phyloP scores from a whole-genome alignment of 495 filamentous ascomycete species.

The Aspergillus taichungensis region DNA sequence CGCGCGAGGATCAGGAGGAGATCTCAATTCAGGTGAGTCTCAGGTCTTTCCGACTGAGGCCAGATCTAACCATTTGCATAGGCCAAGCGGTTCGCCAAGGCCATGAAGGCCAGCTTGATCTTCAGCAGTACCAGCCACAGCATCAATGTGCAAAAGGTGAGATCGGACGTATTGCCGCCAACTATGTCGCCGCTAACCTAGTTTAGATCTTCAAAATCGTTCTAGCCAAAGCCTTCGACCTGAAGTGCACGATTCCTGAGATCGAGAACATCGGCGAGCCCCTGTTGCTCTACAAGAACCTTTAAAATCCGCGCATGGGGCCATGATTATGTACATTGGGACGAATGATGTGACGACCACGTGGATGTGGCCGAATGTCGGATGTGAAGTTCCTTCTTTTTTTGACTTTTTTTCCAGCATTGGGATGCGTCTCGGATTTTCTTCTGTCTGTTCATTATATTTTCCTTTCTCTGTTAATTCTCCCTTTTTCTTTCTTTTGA shows the following conservation, averaged over 20 bases:
- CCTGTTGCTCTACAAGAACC: conserved; percentile 84
- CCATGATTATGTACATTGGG: conserved; percentile 31
- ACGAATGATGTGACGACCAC: conserved; percentile 32
- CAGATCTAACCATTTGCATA: conserved; percentile 22
- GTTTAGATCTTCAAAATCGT: conserved; percentile 98
- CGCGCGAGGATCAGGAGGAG: conserved; percentile 93
- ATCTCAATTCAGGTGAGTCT: conserved; percentile 78
- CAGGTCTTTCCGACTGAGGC: background rate
- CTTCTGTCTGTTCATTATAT: conserved; percentile 11
- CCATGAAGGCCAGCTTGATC: conserved; percentile 94
- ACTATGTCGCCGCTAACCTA: conserved; percentile 10
- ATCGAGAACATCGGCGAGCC: conserved; percentile 97
- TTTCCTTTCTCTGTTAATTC: conserved; percentile 15
- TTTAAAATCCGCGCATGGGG: conserved; percentile 26
- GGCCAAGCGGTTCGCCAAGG: conserved; percentile 93
- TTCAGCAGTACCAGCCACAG: conserved; percentile 98
- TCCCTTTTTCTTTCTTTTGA: conserved; percentile 10
- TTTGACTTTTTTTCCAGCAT: conserved; percentile 15
- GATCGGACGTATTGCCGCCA: background rate
- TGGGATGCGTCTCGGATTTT: conserved; percentile 23
- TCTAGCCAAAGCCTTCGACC: conserved; percentile 93
- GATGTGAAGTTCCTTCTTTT: conserved; percentile 5
- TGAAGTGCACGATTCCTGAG: conserved; percentile 98
- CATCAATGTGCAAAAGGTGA: conserved; percentile 98
- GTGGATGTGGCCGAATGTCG: conserved; percentile 4